Conservation (phyloP, 208 protist genomes). For the Leishmania amazonensis region DNA sequence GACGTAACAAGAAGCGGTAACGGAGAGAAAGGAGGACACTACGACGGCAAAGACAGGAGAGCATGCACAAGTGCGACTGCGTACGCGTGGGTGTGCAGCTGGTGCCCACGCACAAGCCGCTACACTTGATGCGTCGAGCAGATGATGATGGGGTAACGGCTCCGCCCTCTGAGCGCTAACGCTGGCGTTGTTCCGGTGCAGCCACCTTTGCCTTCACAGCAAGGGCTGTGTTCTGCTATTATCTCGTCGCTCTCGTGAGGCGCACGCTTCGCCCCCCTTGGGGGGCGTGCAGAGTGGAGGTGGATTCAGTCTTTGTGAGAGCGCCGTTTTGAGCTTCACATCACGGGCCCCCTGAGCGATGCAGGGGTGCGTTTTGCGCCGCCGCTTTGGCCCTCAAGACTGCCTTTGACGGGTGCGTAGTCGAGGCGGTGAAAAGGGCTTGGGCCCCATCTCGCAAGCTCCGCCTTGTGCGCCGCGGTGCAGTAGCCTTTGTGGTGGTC, state of each 20-base stretch:
- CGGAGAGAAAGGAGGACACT: background rate
- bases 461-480: slow-evolving; percentile 32
- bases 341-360: background rate
- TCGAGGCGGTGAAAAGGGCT: slow-evolving; percentile 38
- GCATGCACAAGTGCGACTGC: background rate
- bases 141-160: background rate
- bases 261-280: background rate
- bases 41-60: background rate
- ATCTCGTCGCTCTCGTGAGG: background rate
- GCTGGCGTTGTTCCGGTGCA: background rate
- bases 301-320: background rate
- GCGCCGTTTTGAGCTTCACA: background rate
- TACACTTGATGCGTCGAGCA: background rate
- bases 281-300: background rate
- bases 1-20: background rate
- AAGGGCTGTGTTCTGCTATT: background rate
- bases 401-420: slow-evolving; percentile 35
- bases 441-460: slow-evolving; percentile 25
- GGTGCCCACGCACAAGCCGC: background rate
- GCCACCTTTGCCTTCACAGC: background rate
- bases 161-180: background rate
- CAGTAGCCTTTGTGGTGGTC: slow-evolving; percentile 58
- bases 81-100: background rate
- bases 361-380: background rate
- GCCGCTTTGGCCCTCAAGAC: background rate